A percentile compares a stretch with the other conserved stretches of the same genome.
Conservation (phyloP, 495 filamentous ascomycete genomes). For the Penicillium fimorum region DNA sequence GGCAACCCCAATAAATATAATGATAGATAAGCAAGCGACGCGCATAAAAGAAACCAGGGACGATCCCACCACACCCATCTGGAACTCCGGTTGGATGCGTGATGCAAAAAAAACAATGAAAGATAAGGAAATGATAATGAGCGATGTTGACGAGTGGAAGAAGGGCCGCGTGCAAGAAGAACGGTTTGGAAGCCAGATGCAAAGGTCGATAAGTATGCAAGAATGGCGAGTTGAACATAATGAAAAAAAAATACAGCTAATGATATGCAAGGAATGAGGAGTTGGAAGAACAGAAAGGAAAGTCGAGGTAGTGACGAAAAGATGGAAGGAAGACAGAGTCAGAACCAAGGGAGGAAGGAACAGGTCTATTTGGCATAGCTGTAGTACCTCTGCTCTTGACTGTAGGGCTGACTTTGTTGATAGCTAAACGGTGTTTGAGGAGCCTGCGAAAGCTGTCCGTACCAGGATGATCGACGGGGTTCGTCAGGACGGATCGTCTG, state of each 20-base stretch:
- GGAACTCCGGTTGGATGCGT: slow-evolving; percentile 29
- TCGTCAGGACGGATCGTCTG: slow-evolving; percentile 36
- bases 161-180: neutral
- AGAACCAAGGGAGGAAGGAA: neutral
- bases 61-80: slow-evolving; percentile 17
- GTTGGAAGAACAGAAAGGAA: neutral
- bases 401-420: slow-evolving; percentile 28
- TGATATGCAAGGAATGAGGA: slow-evolving; percentile 5
- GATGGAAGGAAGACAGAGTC: neutral
- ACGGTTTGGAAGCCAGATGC: neutral
- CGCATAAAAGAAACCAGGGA: slow-evolving; percentile 11
- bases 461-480: slow-evolving; percentile 43
- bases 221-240: slow-evolving; percentile 3
- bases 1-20: neutral
- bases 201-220: neutral
- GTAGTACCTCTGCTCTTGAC: slow-evolving; percentile 29
- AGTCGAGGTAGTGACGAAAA: neutral
- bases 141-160: slow-evolving; percentile 1
- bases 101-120: slow-evolving; percentile 16
- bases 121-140: slow-evolving; percentile 1
- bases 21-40: slow-evolving; percentile 7
- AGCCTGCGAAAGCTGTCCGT: slow-evolving; percentile 34
- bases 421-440: slow-evolving; percentile 25
- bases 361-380: slow-evolving; percentile 28
- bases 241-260: neutral